These are phyloP conservation scores for Scedosporium boydii DNA, from an alignment of 2,329 filamentous ascomycete genomes.

Conservation along the genomic window DNA sequence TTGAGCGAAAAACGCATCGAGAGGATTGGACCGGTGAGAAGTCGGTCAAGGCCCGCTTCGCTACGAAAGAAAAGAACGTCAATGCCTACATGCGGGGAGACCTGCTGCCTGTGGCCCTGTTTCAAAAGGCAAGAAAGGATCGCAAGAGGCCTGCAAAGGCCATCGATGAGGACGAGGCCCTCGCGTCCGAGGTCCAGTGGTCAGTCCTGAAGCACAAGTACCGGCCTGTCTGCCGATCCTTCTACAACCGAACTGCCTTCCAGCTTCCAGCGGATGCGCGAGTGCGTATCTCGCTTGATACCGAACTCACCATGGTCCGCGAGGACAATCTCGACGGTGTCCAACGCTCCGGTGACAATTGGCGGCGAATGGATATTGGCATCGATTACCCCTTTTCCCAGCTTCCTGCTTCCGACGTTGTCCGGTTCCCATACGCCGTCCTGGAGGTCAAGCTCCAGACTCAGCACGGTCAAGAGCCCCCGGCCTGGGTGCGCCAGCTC, in stretches of 20 bases:
- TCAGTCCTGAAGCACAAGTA: constrained; percentile 81
- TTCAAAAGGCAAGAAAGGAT: constrained; percentile 92
- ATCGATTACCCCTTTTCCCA: constrained; percentile 93
- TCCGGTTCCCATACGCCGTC: constrained; percentile 90
- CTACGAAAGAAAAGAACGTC: constrained; percentile 94
- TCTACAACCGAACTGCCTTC: constrained; percentile 97
- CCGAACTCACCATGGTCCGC: constrained; percentile 86
- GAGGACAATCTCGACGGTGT: constrained; percentile 89
- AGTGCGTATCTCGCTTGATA: constrained; percentile 93
- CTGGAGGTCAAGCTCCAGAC: constrained; percentile 97
- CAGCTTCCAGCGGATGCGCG: constrained; percentile 93
- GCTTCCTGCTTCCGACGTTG: constrained; percentile 72
- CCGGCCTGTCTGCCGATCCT: constrained; percentile 82
- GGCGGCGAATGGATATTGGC: constrained; percentile 94
- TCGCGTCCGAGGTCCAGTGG: constrained; percentile 90
- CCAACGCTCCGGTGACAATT: constrained; percentile 72
- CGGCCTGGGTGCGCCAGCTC: constrained; percentile 91
- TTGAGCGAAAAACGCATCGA: constrained; percentile 94
- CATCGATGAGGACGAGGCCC: constrained; percentile 80
- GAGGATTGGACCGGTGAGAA: constrained; percentile 99
- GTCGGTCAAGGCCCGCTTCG: constrained; percentile 94
- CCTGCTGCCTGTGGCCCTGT: constrained; percentile 77
- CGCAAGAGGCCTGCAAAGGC: constrained; percentile 89
- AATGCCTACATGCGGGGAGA: constrained; percentile 82
- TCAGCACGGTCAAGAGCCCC: constrained; percentile 86